Base-by-base conservation (phyloP, 202 grass and related monocot species). In the Carex arenaria region DNA sequence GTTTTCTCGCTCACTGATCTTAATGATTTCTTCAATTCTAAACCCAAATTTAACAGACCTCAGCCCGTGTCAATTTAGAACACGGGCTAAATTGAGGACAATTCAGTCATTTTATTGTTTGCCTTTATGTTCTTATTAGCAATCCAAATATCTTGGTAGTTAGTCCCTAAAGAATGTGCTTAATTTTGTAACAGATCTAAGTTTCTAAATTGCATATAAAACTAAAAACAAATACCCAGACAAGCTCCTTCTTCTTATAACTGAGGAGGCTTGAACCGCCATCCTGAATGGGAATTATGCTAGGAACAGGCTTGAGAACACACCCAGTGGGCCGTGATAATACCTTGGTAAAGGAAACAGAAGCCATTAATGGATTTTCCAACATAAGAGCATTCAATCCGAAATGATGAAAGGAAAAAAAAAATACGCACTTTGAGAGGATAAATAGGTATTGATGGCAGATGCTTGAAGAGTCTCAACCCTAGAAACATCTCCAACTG, bases 401-500 rank as follows among this genome's bases (percentile, higher is more conserved):
- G 69, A 45, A 34, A 51, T 40, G 61, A 82, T 42, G 78, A 14
- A 85, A 82, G 80, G 65, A 83, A 65, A 34, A 89, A 84, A 69
- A 32, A 89, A 63, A 75, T 85, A 87, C 89, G 45, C 89, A 98
- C 96, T 90, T 94, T 89, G 81, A 94, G 87, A 89, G 96, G 96
- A 76, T 89, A 92, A 72, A 94, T 86, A 45, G 93, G 86, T 49
- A 93, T 87, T 55, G 96, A 99, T 65, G 93, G 93, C 73, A 99
- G 89, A 89, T 99, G 91, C 85, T 92, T 99, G 82, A 92, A 99
- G 47, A 99, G 91, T 87, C 96, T 99, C 80, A 99, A 90, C 64
- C 96, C 96, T 81, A 99, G 88, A 82, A 99, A 95, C 93, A 99
- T 99, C 64, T 99, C 93, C 61, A 99, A 80, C 86, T 95, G 93